These are phyloP conservation scores for Limnomonas spitsbergensis DNA, from an alignment of 139 green algal species.

Conservation along the genomic window DNA sequence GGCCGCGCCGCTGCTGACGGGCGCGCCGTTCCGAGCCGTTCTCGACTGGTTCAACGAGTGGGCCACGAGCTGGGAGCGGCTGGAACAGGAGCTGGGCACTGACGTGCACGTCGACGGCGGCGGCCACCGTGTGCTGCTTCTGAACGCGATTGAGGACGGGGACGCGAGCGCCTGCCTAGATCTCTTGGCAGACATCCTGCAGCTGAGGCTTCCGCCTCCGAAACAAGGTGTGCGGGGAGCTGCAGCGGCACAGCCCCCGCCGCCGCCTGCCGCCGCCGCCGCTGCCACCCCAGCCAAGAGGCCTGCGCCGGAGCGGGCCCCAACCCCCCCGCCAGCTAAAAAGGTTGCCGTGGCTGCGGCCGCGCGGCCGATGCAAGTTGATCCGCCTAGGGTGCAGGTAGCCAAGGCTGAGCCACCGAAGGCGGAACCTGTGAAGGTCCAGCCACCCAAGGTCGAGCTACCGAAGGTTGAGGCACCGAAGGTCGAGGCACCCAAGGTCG, in stretches of 20 bases:
- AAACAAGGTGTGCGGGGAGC: background rate
- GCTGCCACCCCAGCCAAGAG: too few species aligned
- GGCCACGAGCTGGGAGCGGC: background rate
- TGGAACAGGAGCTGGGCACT: constrained; percentile 11
- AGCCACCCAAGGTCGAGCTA: too few species aligned
- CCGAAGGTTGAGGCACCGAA: too few species aligned
- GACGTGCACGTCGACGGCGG: constrained; percentile 12
- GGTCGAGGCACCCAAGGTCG: too few species aligned
- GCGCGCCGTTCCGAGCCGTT: background rate
- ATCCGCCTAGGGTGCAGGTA: too few species aligned
- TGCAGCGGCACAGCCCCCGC: background rate
- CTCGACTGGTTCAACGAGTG: constrained; percentile 19
- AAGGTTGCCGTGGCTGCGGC: too few species aligned
- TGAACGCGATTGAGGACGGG: constrained; percentile 3
- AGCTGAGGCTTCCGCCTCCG: background rate
- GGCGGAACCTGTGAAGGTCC: too few species aligned
- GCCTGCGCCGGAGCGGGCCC: background rate
- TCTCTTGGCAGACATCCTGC: background rate
- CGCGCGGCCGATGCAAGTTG: too few species aligned
- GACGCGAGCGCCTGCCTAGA: background rate
- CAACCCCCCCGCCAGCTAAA: too few species aligned
- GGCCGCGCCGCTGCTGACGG: constrained; percentile 2
- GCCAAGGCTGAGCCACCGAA: too few species aligned
- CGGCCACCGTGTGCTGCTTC: constrained; percentile 3
- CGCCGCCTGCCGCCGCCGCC: too few species aligned